Base-by-base conservation (phyloP, 352 stramenopile genomes). In the Phytophthora crassamura region DNA sequence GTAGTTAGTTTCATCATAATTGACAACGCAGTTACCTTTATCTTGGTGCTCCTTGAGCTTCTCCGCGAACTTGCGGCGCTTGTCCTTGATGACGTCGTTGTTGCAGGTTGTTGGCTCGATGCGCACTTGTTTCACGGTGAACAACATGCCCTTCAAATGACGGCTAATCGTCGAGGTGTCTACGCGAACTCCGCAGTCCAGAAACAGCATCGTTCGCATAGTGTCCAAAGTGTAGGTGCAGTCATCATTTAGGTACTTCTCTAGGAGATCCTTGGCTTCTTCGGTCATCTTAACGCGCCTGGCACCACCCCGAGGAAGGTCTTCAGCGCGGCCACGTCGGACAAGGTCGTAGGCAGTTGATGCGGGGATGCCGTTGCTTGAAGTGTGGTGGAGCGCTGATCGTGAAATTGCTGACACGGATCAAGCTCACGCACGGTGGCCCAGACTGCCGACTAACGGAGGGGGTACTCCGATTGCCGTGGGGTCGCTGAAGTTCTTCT, bases 1-100 rank as follows among this genome's bases (percentile, higher is more conserved):
- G 11, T 16, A 46, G 35, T 57, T 47, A 43, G 49, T 47, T 16
- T 46, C 49, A 5, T 55, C 48, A 32, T 51, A 41, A 22, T 48
- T 47, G 18, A 53, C 53, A 22, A 52, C 46, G 20, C 47, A 53
- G 12, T 61, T 42, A 32, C 41, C 32, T n/a, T 51, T 16, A 3
- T 4, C 30, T 15, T 42, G n/a, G 30, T 41, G 28, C n/a, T n/a
- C n/a, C 16, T 41, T 32, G 11, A 55, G 18, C 5, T 34, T 25
- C n/a, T 55, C 20, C 5, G 48, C 48, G 35, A 43, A 35, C 11
- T 28, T 28, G 22, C 4, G 22, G 22, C 22, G 22, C 22, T 30
- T 50, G 20, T 11, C 4, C 20, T 36, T 35, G 22, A 10, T 50
- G 7, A 35, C 47, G 7, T 41, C n/a, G 16, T 33, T 52, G 30